These are phyloP conservation scores for Podospora appendiculata DNA, from an alignment of 495 filamentous ascomycete genomes.

Conservation along the genomic window DNA sequence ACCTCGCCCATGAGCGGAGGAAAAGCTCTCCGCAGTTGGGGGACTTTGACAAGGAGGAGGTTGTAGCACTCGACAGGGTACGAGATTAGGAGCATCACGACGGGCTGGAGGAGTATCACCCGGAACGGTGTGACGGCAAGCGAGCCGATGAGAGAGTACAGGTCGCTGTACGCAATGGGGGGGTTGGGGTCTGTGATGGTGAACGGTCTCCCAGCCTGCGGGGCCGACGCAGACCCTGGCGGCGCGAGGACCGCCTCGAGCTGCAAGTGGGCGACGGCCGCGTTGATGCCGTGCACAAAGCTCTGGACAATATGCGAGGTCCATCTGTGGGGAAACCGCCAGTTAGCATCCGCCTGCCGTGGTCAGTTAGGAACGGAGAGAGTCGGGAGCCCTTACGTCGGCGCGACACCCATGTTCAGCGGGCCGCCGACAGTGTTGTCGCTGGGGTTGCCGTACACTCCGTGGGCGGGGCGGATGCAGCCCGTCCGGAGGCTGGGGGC, in stretches of 20 bases:
- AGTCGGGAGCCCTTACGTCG: slow-evolving; percentile 39
- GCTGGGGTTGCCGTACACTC: slow-evolving; percentile 50
- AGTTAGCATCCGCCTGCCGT: not conserved
- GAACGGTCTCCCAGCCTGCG: slow-evolving; percentile 34
- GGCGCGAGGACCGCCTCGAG: slow-evolving; percentile 36
- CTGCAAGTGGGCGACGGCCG: slow-evolving; percentile 51
- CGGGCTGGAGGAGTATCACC: slow-evolving; percentile 27
- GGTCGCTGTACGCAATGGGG: slow-evolving; percentile 25
- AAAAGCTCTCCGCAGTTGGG: slow-evolving; percentile 33
- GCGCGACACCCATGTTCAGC: slow-evolving; percentile 21
- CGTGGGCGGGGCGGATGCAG: slow-evolving; percentile 51
- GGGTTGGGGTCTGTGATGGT: slow-evolving; percentile 33
- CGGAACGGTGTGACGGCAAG: slow-evolving; percentile 24
- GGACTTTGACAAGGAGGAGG: slow-evolving; percentile 31
- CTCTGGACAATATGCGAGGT: slow-evolving; percentile 40
- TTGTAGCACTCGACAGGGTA: slow-evolving; percentile 44
- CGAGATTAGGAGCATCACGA: slow-evolving; percentile 38
- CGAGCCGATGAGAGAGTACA: slow-evolving; percentile 16
- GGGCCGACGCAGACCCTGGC: slow-evolving; percentile 10
- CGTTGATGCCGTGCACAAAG: slow-evolving; percentile 51
- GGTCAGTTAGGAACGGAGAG: not conserved
- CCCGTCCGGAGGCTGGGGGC: slow-evolving; percentile 40
- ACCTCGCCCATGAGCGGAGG: slow-evolving; percentile 35
- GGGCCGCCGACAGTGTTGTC: slow-evolving; percentile 42
- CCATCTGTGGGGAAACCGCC: slow-evolving; percentile 31